Percentiles rank a stretch among this genome's conserved stretches.
These are phyloP conservation scores for Umbelopsis vinacea DNA, from an alignment of 192 early-diverging fungal genomes.

Conservation along the genomic window DNA sequence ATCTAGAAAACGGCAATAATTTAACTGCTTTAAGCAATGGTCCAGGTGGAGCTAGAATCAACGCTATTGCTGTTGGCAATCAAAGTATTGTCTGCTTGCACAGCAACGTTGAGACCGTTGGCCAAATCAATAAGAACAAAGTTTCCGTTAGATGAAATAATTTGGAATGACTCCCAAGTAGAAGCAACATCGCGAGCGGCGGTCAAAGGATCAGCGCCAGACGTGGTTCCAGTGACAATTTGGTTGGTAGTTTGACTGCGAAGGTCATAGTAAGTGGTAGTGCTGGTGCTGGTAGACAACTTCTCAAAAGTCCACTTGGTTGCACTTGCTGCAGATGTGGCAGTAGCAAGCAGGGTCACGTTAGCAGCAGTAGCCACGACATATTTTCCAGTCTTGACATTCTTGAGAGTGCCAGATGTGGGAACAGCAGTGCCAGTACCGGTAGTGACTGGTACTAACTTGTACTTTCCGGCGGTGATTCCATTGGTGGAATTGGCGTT, in stretches of 20 bases:
- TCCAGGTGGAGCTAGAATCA: conserved; percentile 2
- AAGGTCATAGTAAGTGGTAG: conserved; percentile 14
- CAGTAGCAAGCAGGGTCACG: neutral
- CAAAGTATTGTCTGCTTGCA: conserved; percentile 14
- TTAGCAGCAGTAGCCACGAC: conserved; percentile 20
- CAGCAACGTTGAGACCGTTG: conserved; percentile 12
- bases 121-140: conserved; percentile 9
- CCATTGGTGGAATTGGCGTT: conserved; percentile 22
- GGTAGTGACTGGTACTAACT: neutral
- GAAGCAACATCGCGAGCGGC: conserved; percentile 21
- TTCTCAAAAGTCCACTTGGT: conserved; percentile 22
- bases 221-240: conserved; percentile 10
- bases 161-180: conserved; percentile 18
- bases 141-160: conserved; percentile 5
- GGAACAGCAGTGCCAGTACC: neutral
- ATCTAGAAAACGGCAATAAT: neutral
- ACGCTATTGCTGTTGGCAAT: conserved; percentile 14
- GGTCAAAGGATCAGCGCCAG: conserved; percentile 10
- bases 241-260: neutral
- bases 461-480: conserved; percentile 16
- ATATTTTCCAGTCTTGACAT: neutral
- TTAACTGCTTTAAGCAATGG: neutral
- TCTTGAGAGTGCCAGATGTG: conserved; percentile 5
- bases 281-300: conserved; percentile 18
- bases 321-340: neutral